Conservation (phyloP, 2,329 filamentous ascomycete species). For the Cladosporium sp. region DNA sequence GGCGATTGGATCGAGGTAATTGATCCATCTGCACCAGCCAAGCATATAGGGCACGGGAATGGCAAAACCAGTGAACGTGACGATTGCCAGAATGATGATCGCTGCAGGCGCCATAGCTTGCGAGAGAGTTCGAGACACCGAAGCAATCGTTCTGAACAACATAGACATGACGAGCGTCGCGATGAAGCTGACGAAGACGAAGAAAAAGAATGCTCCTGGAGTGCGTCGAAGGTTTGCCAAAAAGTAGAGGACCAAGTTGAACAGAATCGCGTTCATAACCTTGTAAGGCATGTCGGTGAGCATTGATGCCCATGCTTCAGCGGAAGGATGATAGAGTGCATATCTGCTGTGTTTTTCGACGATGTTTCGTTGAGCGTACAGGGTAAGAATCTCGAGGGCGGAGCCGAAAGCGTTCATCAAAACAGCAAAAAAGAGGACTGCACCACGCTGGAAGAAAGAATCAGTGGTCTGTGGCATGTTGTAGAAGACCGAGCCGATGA, state of each 20-base stretch:
- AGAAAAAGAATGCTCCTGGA: constrained; percentile 80
- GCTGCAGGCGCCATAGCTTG: constrained; percentile 59
- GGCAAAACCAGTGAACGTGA: constrained; percentile 68
- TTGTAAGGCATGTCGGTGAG: constrained; percentile 84
- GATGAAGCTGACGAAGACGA: constrained; percentile 72
- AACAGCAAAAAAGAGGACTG: constrained; percentile 83
- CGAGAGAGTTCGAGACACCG: constrained; percentile 66
- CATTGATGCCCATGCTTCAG: constrained; percentile 86
- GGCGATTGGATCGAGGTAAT: constrained; percentile 74
- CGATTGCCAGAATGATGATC: constrained; percentile 62
- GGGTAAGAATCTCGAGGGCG: constrained; percentile 78
- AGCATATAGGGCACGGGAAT: constrained; percentile 65
- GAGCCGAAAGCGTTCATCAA: constrained; percentile 82
- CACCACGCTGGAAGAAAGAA: constrained; percentile 77
- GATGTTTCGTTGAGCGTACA: constrained; percentile 86
- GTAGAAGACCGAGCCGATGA: constrained; percentile 80
- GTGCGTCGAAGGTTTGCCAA: constrained; percentile 78
- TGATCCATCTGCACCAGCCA: constrained; percentile 79
- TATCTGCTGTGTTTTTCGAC: constrained; percentile 88
- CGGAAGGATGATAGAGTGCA: constrained; percentile 84
- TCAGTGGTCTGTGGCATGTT: constrained; percentile 64
- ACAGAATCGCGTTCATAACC: constrained; percentile 68
- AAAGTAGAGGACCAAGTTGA: constrained; percentile 83
- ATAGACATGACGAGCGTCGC: constrained; percentile 79
- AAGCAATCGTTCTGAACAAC: constrained; percentile 81